A percentile compares a stretch with the other conserved stretches of the same genome.
Evolutionary conservation across 2,329 filamentous ascomycete genomes (phyloP).

Genomic region (Paraphaeosphaeria sporulosa): DNA sequence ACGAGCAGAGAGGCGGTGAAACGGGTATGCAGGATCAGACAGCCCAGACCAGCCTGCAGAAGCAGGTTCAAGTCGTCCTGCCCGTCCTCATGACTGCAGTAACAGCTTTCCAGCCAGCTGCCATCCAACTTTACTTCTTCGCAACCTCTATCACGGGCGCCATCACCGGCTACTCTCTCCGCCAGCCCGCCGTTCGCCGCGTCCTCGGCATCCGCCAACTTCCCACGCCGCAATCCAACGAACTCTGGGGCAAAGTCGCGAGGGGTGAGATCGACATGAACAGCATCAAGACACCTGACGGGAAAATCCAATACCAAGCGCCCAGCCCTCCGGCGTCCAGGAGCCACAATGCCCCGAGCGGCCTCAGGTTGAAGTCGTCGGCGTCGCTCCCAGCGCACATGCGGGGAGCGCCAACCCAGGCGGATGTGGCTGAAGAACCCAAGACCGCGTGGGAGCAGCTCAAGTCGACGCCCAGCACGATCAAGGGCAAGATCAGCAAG

Average conservation of each 20-base stretch:
- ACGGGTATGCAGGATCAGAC: slow-evolving; percentile 46
- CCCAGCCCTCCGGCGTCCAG: slow-evolving; percentile 18
- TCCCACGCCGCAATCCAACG: slow-evolving; percentile 33
- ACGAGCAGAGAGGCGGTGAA: slow-evolving; percentile 58
- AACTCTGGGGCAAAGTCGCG: slow-evolving; percentile 36
- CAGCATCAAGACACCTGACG: slow-evolving; percentile 31
- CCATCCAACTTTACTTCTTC: slow-evolving; percentile 70
- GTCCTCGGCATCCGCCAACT: slow-evolving; percentile 45
- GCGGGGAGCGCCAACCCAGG: slow-evolving; percentile 7
- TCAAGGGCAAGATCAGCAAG: slow-evolving; percentile 27
- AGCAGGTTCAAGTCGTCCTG: slow-evolving; percentile 56
- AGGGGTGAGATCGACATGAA: slow-evolving; percentile 36
- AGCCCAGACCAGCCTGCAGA: slow-evolving; percentile 45
- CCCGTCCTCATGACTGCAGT: slow-evolving; percentile 63
- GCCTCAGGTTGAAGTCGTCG: slow-evolving; percentile 35
- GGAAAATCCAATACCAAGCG: slow-evolving; percentile 40
- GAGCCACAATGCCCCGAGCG: background rate
- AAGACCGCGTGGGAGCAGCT: slow-evolving; percentile 33
- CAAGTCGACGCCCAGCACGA: slow-evolving; percentile 29
- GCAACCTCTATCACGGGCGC: slow-evolving; percentile 51
- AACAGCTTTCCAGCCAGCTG: slow-evolving; percentile 63
- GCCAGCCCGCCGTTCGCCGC: slow-evolving; percentile 45
- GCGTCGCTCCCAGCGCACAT: slow-evolving; percentile 36
- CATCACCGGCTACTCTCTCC: slow-evolving; percentile 49
- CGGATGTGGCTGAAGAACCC: slow-evolving; percentile 22